Conservation (phyloP, 768 basidiomycete species). For the Serpula lacrymans region DNA sequence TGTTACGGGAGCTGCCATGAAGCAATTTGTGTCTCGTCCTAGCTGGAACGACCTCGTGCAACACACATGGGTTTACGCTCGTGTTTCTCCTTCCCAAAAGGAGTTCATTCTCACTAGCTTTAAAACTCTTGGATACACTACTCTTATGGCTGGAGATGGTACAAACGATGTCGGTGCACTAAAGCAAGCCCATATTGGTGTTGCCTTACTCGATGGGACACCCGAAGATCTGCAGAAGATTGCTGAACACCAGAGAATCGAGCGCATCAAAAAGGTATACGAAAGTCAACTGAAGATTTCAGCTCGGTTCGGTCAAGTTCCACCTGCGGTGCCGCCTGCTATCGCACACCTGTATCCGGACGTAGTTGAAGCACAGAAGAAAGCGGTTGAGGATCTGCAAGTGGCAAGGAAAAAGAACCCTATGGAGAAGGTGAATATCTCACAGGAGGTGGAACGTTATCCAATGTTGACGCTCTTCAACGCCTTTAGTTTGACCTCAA, state of each 20-base stretch:
- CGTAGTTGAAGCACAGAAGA: slow-evolving; percentile 85
- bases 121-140: slow-evolving; percentile 84
- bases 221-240: slow-evolving; percentile 91
- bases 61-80: slow-evolving; percentile 97
- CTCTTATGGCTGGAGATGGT: slow-evolving; percentile 98
- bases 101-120: slow-evolving; percentile 91
- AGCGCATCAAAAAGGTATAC: slow-evolving; percentile 95
- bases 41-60: slow-evolving; percentile 84
- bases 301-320: slow-evolving; percentile 85
- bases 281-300: slow-evolving; percentile 93
- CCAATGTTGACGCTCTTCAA: slow-evolving; percentile 4
- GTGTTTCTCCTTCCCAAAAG: slow-evolving; percentile 94
- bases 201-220: slow-evolving; percentile 89
- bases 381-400: slow-evolving; percentile 63
- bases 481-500: slow-evolving; percentile 67
- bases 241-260: slow-evolving; percentile 84
- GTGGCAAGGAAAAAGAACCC: slow-evolving; percentile 78
- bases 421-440: slow-evolving; percentile 70
- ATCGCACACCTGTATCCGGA: slow-evolving; percentile 89
- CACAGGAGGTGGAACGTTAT: neutral
- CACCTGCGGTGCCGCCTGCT: slow-evolving; percentile 87
- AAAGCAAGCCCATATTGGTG: slow-evolving; percentile 96
- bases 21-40: slow-evolving; percentile 70
- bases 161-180: slow-evolving; percentile 99
- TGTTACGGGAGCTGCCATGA: slow-evolving; percentile 91